A percentile compares a stretch with the other conserved stretches of the same genome.
These are phyloP conservation scores for Amanita phalloides DNA, from an alignment of 768 basidiomycete genomes.

Conservation along the genomic window DNA sequence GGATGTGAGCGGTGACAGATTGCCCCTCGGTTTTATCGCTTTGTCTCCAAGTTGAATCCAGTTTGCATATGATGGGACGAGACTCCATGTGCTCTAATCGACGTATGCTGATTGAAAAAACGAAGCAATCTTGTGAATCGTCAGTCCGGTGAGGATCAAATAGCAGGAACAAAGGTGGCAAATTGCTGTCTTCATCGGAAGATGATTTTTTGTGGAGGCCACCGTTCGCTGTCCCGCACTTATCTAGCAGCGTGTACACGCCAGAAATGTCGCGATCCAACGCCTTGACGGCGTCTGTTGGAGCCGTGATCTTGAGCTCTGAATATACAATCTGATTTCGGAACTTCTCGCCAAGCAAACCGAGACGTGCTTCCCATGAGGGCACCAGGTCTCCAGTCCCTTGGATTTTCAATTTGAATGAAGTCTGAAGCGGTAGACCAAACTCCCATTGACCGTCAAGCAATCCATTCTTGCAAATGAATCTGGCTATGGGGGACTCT, in stretches of 20 bases:
- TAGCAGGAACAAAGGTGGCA: conserved; percentile 68
- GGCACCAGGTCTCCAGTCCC: conserved; percentile 63
- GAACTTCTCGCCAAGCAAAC: conserved; percentile 54
- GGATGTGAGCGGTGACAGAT: conserved; percentile 45
- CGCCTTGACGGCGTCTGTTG: conserved; percentile 27
- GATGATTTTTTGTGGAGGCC: conserved; percentile 63
- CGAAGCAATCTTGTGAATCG: conserved; percentile 67
- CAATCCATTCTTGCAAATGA: conserved; percentile 45
- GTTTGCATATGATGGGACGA: conserved; percentile 63
- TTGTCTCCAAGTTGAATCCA: conserved; percentile 76
- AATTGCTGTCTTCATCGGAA: conserved; percentile 27
- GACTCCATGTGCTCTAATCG: conserved; percentile 76
- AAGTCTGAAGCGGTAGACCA: conserved; percentile 51
- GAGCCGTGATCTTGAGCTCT: conserved; percentile 51
- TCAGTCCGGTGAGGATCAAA: conserved; percentile 83
- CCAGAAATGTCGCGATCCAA: conserved; percentile 82
- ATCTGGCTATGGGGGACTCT: conserved; percentile 66
- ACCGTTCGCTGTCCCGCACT: conserved; percentile 82
- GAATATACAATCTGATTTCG: conserved; percentile 61
- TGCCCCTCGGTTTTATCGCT: conserved; percentile 37
- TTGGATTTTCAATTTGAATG: conserved; percentile 50
- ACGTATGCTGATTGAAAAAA: conserved; percentile 71
- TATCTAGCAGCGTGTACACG: conserved; percentile 64
- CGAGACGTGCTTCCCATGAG: conserved; percentile 79
- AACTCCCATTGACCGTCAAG: conserved; percentile 72